phyloP scores from a whole-genome alignment of 2,329 filamentous ascomycete species.

The Eurotiales sp. region DNA sequence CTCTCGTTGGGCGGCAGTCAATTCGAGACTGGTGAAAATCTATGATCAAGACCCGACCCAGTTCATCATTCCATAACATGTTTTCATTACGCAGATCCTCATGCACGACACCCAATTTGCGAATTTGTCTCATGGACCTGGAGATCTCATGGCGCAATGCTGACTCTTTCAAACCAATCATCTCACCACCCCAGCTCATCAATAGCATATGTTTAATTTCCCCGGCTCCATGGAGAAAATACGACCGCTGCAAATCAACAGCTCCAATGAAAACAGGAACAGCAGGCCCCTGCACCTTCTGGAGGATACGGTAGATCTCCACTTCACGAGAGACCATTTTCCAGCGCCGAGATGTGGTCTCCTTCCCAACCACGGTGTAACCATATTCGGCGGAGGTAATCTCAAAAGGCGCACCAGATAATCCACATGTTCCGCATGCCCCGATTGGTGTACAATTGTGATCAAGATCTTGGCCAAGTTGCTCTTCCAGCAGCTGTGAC shows the following conservation, averaged over 20 bases:
- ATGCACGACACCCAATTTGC: constrained; percentile 16
- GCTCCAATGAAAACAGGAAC: constrained; percentile 24
- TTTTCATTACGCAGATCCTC: constrained; percentile 19
- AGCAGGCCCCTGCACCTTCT: constrained; percentile 22
- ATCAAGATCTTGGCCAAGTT: constrained; percentile 27
- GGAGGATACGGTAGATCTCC: constrained; percentile 20
- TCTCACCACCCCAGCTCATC: constrained; percentile 28
- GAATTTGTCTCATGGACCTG: constrained; percentile 11
- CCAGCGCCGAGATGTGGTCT: constrained; percentile 26
- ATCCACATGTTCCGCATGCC: constrained; percentile 21
- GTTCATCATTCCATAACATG: constrained; percentile 22
- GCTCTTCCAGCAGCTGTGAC: constrained; percentile 21
- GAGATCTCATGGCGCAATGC: neutral
- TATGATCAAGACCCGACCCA: constrained; percentile 20
- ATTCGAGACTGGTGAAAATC: constrained; percentile 20
- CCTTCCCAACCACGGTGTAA: constrained; percentile 29
- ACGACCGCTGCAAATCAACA: constrained; percentile 22
- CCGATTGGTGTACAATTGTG: constrained; percentile 26
- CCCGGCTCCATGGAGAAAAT: constrained; percentile 25
- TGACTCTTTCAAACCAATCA: neutral
- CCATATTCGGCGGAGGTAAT: constrained; percentile 25
- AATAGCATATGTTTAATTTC: constrained; percentile 29
- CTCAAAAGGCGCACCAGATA: constrained; percentile 27
- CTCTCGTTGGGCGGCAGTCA: neutral
- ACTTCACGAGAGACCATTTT: constrained; percentile 23